Base-by-base conservation (phyloP, 73 alveolate genomes). In the Paramecium sexaurelia region DNA sequence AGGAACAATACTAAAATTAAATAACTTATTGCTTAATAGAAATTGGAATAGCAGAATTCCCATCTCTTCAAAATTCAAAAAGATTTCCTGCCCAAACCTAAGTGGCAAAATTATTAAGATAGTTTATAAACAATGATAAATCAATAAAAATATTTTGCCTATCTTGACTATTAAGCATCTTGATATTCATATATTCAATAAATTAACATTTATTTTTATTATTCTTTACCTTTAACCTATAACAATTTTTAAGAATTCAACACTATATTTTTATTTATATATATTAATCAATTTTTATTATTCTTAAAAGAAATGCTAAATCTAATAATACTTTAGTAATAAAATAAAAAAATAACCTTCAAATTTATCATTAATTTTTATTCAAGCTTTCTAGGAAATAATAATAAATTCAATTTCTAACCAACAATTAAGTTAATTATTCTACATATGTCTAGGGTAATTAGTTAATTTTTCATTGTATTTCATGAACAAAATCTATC, bases 91-190 rank as follows among this genome's bases (percentile, higher is more conserved):
- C 83, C 83, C 11, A 61, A 61, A 61, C 43, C 83, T 6, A 61
- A 61, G 26, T 61, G 83, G 83, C 83, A 61, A 61, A 61, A 32
- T 61, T 61, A 61, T 61, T 61, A 61, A 19, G 83, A 61, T 10
- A 61, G 43, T 61, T 29, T 61, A 61, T 61, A 61, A 26, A 11
- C 83, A 61, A 61, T 61, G 47, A 61, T 61, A 61, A 61, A 61
- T 61, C 83, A 61, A 61, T 61, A 61, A 61, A 61, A 61, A 61
- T 61, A 24, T 61, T 61, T 61, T 32, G 83, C 83, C 11, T 61
- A 61, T 61, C 83, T 61, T 61, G 43, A 61, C 24, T 61, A 29
- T 61, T 61, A 61, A 61, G 83, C 83, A 61, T 61, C 83, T 8
- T 61, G 83, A 61, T 61, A 61, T 61, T 61, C 83, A 61, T 61